Evolutionary conservation across 2,329 filamentous ascomycete species (phyloP), one percentile per base, ranked within the genome.

Genomic region (Pyrenophora seminiperda): DNA sequence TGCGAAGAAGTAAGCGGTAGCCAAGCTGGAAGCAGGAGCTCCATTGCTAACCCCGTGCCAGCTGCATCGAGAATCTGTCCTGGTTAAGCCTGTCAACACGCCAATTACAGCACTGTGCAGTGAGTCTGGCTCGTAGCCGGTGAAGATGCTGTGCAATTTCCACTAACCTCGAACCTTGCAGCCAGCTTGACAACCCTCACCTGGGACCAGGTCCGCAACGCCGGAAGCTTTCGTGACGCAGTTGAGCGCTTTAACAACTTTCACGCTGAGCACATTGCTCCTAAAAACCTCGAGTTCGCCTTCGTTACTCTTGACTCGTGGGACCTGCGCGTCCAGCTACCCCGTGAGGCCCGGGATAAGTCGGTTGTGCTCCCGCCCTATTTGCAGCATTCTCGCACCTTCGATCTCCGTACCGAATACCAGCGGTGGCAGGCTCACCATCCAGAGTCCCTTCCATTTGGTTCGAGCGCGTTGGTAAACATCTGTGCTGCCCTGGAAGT

Each of bases 361-460:
- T 89, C 92, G 61, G 94, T 97, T 33, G 94, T 97, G 42, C 84
- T 99, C 29, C 94, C 94, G 17, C 89, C 93, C 7, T 99, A 99
- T 75, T 84, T 99, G 53, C 94, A 99, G 79, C 94, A 99, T 79
- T 97, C 94, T 31, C 88, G 94, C 54, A 96, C 93, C 50, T 99
- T 97, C 72, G 94, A 97, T 72, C 84, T 99, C 50, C 89, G 94
- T 58, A 96, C 91, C 67, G 94, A 99, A 77, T 99, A 99, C 74
- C 92, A 97, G 78, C 85, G 92, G 72, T 99, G 94, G 92, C 94
- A 97, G 77, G 91, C 95, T 68, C 93, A 97, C 75, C 94, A 99
- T 70, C 94, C 94, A 31, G 94, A 99, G 78, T 97, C 93, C 49
- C 83, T 99, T 46, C 93, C 94, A 2, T 99, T 97, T 70, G 94